Evolutionary conservation across 192 early-diverging fungal genomes (phyloP).

Genomic region (Linnemannia exigua): DNA sequence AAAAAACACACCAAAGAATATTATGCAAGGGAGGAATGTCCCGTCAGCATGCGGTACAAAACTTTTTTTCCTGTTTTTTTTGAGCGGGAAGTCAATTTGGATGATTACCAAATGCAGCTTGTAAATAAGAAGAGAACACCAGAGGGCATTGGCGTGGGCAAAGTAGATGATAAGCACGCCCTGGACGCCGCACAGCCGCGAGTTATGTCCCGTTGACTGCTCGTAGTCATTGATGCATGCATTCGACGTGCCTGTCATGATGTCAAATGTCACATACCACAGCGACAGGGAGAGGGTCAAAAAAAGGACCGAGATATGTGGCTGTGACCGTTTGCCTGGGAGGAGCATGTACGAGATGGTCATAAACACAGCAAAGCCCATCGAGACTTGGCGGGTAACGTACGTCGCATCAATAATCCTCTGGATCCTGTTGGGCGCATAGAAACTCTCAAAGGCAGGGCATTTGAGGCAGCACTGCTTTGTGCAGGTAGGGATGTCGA

Average conservation of each 20-base stretch:
- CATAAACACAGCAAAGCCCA: conserved; percentile 39
- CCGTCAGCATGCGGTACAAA: not conserved
- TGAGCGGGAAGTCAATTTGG: not conserved
- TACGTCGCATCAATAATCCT: conserved; percentile 20
- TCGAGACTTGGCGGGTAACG: conserved; percentile 27
- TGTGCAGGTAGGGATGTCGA: conserved; percentile 30
- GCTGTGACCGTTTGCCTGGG: conserved; percentile 44
- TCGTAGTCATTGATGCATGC: conserved; percentile 52
- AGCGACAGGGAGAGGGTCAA: conserved; percentile 33
- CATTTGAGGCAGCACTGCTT: conserved; percentile 38
- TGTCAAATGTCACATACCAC: conserved; percentile 47
- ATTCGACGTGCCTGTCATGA: conserved; percentile 50
- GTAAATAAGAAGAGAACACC: conserved; percentile 50
- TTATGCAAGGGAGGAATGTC: not conserved
- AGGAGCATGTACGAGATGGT: conserved; percentile 42
- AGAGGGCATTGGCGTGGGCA: conserved; percentile 43
- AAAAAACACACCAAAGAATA: not conserved
- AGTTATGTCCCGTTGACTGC: conserved; percentile 38
- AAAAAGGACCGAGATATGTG: conserved; percentile 50
- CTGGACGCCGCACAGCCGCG: conserved; percentile 36
- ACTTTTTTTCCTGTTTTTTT: not conserved
- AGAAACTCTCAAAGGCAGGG: conserved; percentile 37
- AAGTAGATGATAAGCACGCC: conserved; percentile 50
- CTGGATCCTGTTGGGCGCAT: conserved; percentile 27
- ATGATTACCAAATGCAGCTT: conserved; percentile 51